A percentile compares a stretch with the other conserved stretches of the same genome.
Evolutionary conservation across 805 yeast genomes (phyloP).

Genomic region (Maudiozyma pseudohumilis): DNA sequence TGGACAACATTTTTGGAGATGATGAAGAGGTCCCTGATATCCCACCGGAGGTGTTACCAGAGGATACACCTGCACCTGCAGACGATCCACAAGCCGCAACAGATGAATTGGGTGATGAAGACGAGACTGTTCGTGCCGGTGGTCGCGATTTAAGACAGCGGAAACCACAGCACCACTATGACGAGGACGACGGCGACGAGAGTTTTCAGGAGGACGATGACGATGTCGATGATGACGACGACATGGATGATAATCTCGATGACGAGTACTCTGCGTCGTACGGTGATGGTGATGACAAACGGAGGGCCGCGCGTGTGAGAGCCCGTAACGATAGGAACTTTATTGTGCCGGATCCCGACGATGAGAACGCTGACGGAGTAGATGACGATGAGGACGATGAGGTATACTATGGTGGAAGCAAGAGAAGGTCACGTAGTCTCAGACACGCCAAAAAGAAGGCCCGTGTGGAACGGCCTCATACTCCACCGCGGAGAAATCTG

Average conservation of each 20-base stretch:
- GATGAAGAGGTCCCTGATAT: constrained; percentile 8
- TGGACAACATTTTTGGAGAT: constrained; percentile 24
- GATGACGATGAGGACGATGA: constrained; percentile 21
- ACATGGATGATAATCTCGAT: constrained; percentile 17
- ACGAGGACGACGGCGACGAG: constrained; percentile 24
- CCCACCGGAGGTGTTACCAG: neutral
- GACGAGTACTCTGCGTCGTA: constrained; percentile 10
- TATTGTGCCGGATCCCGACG: constrained; percentile 26
- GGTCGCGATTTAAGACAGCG: constrained; percentile 1
- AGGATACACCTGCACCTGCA: neutral
- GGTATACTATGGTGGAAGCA: neutral
- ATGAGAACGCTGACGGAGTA: constrained; percentile 23
- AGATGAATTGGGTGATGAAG: constrained; percentile 16
- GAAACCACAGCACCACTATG: constrained; percentile 4
- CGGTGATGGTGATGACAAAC: constrained; percentile 5
- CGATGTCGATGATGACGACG: constrained; percentile 32
- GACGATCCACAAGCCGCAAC: neutral
- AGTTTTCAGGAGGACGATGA: constrained; percentile 28
- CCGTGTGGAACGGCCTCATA: constrained; percentile 11
- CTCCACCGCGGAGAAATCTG: constrained; percentile 13
- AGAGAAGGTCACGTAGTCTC: constrained; percentile 6
- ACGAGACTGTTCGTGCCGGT: neutral
- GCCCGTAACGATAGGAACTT: constrained; percentile 16
- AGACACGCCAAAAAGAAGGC: constrained; percentile 15
- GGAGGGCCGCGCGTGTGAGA: constrained; percentile 9